Evolutionary conservation across 2,329 filamentous ascomycete species (phyloP).

Genomic region (Stromatinia cepivora): DNA sequence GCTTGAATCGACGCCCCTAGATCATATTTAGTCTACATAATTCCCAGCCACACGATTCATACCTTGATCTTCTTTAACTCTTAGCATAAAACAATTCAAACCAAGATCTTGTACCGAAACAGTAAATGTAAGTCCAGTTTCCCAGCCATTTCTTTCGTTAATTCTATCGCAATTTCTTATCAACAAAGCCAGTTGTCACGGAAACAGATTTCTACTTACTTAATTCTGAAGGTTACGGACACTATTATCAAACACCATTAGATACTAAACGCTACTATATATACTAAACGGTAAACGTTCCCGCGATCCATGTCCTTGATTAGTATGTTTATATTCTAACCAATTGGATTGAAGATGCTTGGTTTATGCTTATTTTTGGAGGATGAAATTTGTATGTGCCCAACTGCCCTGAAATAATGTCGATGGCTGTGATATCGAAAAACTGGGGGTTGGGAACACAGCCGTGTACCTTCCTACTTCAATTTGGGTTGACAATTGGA

Average conservation of each 20-base stretch:
- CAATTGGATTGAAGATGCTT: not conserved
- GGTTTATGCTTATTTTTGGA: not conserved
- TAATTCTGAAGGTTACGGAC: not conserved
- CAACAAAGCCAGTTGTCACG: not conserved
- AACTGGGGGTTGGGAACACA: constrained; percentile 4
- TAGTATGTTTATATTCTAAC: no score
- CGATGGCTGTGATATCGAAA: not conserved
- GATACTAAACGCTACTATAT: not conserved
- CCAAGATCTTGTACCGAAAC: not conserved
- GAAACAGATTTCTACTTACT: not conserved
- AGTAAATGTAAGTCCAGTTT: not conserved
- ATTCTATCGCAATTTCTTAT: not conserved
- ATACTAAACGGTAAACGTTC: not conserved
- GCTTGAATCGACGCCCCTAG: not conserved
- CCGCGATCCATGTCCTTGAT: not conserved
- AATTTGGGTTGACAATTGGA: not conserved
- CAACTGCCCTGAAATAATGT: not conserved
- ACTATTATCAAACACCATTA: not conserved
- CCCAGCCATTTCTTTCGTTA: not conserved
- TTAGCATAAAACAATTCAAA: not conserved
- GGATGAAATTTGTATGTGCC: not conserved
- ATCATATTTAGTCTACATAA: not conserved
- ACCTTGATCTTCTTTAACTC: not conserved
- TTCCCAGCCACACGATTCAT: not conserved
- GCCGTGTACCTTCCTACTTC: not conserved